A percentile compares a stretch with the other conserved stretches of the same genome.
These are phyloP conservation scores for Isabelozyma gotoi DNA, from an alignment of 805 yeast species.

Conservation along the genomic window DNA sequence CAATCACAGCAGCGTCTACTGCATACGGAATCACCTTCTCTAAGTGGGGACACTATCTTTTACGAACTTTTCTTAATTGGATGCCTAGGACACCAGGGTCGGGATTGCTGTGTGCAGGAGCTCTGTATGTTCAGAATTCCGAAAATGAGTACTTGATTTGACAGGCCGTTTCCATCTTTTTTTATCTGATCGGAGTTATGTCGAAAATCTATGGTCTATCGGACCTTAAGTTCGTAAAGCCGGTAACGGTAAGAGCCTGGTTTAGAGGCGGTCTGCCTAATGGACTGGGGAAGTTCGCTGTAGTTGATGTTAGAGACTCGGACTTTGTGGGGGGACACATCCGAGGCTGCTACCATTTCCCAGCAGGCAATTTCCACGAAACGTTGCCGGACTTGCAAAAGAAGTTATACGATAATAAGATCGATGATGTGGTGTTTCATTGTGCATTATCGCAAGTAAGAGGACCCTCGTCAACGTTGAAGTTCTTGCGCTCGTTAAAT, in stretches of 20 bases:
- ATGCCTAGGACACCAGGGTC: too few species aligned
- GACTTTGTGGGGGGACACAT: constrained; percentile 83
- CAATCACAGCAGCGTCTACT: too few species aligned
- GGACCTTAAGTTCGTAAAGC: constrained; percentile 47
- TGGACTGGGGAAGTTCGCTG: constrained; percentile 42
- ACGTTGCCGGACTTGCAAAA: constrained; percentile 37
- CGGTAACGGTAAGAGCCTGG: constrained; percentile 49
- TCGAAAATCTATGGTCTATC: constrained; percentile 28
- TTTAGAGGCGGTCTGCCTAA: constrained; percentile 37
- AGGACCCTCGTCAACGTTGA: constrained; percentile 83
- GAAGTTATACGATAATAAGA: constrained; percentile 27
- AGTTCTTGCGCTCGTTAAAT: constrained; percentile 49
- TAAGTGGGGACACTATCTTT: too few species aligned
- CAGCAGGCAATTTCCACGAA: constrained; percentile 46
- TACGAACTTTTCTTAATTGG: too few species aligned
- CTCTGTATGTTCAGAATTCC: too few species aligned
- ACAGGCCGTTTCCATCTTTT: too few species aligned
- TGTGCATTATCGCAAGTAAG: constrained; percentile 90
- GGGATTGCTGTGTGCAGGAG: too few species aligned
- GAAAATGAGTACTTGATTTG: too few species aligned
- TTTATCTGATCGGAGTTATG: background rate
- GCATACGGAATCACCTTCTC: too few species aligned
- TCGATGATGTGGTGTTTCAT: constrained; percentile 73
- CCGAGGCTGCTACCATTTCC: constrained; percentile 52
- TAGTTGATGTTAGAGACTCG: constrained; percentile 84